These are phyloP conservation scores for Puccinellia tenuiflora DNA, from an alignment of 176 grass and related monocot genomes.

Conservation along the genomic window DNA sequence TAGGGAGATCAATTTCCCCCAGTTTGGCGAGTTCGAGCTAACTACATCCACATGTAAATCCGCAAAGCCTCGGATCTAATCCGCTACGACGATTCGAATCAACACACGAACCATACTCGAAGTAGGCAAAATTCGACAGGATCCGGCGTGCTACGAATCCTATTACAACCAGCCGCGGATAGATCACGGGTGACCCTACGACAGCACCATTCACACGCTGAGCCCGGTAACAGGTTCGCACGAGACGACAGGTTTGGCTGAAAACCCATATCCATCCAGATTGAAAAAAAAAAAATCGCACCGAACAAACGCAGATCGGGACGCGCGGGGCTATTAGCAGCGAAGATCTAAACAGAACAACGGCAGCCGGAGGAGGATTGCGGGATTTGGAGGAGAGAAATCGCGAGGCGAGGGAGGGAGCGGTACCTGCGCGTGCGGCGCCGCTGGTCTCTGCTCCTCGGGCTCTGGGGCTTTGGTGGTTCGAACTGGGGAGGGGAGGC, in stretches of 20 bases:
- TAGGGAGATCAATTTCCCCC: neutral
- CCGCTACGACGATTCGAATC: neutral
- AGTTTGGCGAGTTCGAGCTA: neutral
- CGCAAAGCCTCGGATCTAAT: constrained; percentile 7
- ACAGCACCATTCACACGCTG: neutral
- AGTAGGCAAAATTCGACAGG: neutral
- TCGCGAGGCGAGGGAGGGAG: neutral
- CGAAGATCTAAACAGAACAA: neutral
- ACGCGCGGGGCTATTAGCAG: neutral
- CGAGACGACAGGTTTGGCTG: neutral
- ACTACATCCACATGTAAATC: neutral
- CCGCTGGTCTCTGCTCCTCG: constrained; percentile 1
- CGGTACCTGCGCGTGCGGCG: constrained; percentile 34
- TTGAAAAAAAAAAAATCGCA: neutral
- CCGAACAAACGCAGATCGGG: neutral
- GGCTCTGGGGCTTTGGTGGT: constrained; percentile 10
- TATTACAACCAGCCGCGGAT: neutral
- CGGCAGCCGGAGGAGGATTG: neutral
- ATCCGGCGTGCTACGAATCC: neutral
- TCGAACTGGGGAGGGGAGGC: constrained; percentile 7
- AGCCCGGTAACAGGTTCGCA: neutral
- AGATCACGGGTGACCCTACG: neutral
- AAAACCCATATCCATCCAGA: neutral
- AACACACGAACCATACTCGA: neutral
- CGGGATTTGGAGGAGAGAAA: neutral